phyloP scores from a whole-genome alignment of 2,329 filamentous ascomycete genomes.

The Colletotrichum sp. region DNA sequence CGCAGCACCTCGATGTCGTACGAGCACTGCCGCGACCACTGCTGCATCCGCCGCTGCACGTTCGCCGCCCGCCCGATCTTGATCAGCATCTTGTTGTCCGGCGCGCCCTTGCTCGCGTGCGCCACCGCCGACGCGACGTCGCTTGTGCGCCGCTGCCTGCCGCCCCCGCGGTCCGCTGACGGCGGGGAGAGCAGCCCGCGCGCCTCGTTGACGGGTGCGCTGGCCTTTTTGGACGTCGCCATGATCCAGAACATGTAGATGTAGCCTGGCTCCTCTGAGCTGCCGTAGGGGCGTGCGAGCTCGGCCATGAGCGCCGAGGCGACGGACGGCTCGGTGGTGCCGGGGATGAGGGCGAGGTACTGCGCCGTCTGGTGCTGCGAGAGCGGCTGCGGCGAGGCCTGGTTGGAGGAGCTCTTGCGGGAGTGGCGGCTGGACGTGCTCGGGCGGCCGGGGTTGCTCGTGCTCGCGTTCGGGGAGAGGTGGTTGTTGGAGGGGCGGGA shows the following conservation, averaged over 20 bases:
- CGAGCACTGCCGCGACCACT: conserved; percentile 93
- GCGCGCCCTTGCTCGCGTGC: conserved; percentile 27
- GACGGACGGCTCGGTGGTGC: conserved; percentile 68
- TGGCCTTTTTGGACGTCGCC: conserved; percentile 60
- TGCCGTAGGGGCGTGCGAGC: conserved; percentile 68
- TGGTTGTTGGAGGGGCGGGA: conserved; percentile 16
- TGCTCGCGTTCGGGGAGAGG: conserved; percentile 5
- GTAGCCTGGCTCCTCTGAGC: conserved; percentile 83
- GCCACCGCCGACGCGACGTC: conserved; percentile 61
- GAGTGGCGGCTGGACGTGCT: conserved; percentile 28
- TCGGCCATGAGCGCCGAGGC: conserved; percentile 77
- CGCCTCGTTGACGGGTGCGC: conserved; percentile 63
- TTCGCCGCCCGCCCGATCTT: conserved; percentile 77
- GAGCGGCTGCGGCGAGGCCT: conserved; percentile 32
- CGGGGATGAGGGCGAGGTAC: conserved; percentile 73
- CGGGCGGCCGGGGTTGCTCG: conserved; percentile 15
- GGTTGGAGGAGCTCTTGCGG: conserved; percentile 32
- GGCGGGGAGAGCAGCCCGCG: conserved; percentile 63
- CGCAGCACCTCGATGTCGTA: conserved; percentile 87
- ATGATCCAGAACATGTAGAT: conserved; percentile 99
- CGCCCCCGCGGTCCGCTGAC: conserved; percentile 36
- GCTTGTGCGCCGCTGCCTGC: conserved; percentile 52
- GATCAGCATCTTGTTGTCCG: conserved; percentile 67
- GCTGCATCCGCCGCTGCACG: conserved; percentile 87
- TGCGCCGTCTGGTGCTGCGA: conserved; percentile 41